Evolutionary conservation across 139 green algal species (phyloP).

Genomic region (Gonium pectorale): DNA sequence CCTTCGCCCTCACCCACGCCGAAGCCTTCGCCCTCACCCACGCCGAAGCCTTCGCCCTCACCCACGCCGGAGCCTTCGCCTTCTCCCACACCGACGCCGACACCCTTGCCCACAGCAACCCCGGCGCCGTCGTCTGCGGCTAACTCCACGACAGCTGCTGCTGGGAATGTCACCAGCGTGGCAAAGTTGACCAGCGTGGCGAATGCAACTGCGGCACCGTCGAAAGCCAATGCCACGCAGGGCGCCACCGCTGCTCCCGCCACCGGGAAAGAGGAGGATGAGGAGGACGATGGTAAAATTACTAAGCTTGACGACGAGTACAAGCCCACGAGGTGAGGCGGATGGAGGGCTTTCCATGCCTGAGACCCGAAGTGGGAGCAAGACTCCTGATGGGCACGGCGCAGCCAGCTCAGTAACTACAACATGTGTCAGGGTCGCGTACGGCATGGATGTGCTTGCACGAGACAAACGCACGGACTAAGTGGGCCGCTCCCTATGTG

Average conservation of each 20-base stretch:
- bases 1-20: not conserved
- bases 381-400: too few species aligned
- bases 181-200: too few species aligned
- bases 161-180: not conserved
- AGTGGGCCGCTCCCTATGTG: too few species aligned
- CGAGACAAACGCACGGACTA: too few species aligned
- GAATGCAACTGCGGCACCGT: not conserved
- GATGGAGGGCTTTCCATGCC: too few species aligned
- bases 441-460: too few species aligned
- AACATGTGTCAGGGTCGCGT: too few species aligned
- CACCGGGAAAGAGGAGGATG: not conserved
- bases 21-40: not conserved
- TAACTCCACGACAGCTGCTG: not conserved
- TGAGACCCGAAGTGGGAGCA: too few species aligned
- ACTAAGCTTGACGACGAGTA: conserved; percentile 45
- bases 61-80: too few species aligned
- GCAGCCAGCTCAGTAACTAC: too few species aligned
- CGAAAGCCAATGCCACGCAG: not conserved
- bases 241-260: not conserved
- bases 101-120: not conserved
- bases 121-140: too few species aligned
- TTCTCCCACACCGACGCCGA: not conserved
- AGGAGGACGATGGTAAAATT: conserved; percentile 36
- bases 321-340: conserved; percentile 47
- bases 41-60: too few species aligned